A percentile compares a stretch with the other conserved stretches of the same genome.
phyloP scores from a whole-genome alignment of 345 rosid species.

The Jatropha curcas region DNA sequence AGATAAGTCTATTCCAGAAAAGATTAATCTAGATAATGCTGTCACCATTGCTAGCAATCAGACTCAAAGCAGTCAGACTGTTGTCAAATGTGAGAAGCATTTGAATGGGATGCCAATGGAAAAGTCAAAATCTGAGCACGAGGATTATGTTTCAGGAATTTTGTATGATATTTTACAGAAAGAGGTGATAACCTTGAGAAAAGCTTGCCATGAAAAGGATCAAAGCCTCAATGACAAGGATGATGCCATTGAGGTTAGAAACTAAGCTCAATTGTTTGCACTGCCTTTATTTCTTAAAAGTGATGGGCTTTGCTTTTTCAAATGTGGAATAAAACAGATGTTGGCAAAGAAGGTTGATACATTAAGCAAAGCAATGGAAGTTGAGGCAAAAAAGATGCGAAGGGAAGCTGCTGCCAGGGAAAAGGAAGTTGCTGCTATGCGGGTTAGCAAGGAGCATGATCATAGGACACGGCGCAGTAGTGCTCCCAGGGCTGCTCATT shows the following conservation, averaged over 20 bases:
- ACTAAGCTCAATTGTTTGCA: background rate
- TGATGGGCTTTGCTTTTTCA: background rate
- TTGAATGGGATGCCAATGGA: constrained; percentile 24
- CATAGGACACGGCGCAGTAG: constrained; percentile 34
- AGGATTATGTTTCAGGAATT: constrained; percentile 39
- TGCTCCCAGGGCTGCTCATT: constrained; percentile 36
- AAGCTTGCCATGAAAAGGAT: constrained; percentile 43
- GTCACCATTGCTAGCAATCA: constrained; percentile 5
- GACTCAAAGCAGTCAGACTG: constrained; percentile 16
- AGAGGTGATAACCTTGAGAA: constrained; percentile 41
- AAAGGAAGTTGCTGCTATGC: constrained; percentile 46
- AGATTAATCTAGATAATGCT: constrained; percentile 16
- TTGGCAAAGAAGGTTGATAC: constrained; percentile 50
- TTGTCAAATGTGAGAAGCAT: constrained; percentile 9
- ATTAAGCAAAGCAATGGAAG: constrained; percentile 46
- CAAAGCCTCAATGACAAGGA: constrained; percentile 48
- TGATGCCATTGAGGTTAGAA: constrained; percentile 41
- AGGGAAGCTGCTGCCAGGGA: constrained; percentile 47
- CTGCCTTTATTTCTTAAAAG: background rate
- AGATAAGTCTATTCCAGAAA: constrained; percentile 26
- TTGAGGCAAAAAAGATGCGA: constrained; percentile 48
- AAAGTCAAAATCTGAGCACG: constrained; percentile 27
- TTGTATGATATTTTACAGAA: constrained; percentile 48
- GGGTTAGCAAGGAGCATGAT: constrained; percentile 32
- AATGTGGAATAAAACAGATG: constrained; percentile 26